Evolutionary conservation across 768 basidiomycete genomes (phyloP).

Genomic region (Kwoniella sp.): DNA sequence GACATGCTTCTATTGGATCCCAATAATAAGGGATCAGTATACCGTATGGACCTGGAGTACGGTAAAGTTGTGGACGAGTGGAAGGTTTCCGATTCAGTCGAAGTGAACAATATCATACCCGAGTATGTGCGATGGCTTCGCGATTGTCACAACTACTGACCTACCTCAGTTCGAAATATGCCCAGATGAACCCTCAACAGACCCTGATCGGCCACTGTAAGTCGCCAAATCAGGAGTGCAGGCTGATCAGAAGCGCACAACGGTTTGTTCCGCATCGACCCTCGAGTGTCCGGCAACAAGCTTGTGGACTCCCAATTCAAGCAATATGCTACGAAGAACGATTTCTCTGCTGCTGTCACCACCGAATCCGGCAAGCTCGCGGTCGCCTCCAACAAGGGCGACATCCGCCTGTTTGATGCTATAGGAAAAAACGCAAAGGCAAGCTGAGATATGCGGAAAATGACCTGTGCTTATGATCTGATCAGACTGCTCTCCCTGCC

Average conservation of each 20-base stretch:
- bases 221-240: slow-evolving; percentile 3
- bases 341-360: slow-evolving; percentile 87
- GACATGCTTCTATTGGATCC: slow-evolving; percentile 93
- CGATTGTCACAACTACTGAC: slow-evolving; percentile 2
- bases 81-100: slow-evolving; percentile 88
- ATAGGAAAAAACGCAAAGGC: slow-evolving; percentile 96
- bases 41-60: slow-evolving; percentile 81
- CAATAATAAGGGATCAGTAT: slow-evolving; percentile 71
- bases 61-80: slow-evolving; percentile 98
- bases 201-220: slow-evolving; percentile 72
- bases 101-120: slow-evolving; percentile 83
- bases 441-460: neutral
- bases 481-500: slow-evolving; percentile 78
- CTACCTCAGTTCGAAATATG: slow-evolving; percentile 66
- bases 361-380: slow-evolving; percentile 82
- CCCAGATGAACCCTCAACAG: slow-evolving; percentile 84
- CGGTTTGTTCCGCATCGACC: slow-evolving; percentile 95
- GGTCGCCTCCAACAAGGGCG: slow-evolving; percentile 93
- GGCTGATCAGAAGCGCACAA: slow-evolving; percentile 64
- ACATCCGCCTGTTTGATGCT: slow-evolving; percentile 87
- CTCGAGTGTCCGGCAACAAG: slow-evolving; percentile 84
- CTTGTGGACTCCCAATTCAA: slow-evolving; percentile 92
- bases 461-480: neutral
- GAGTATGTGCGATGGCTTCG: slow-evolving; percentile 51
- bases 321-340: slow-evolving; percentile 91